Percentiles rank a stretch among this genome's conserved stretches.
Conservation (phyloP, 768 basidiomycete species). For the Suillus decipiens region DNA sequence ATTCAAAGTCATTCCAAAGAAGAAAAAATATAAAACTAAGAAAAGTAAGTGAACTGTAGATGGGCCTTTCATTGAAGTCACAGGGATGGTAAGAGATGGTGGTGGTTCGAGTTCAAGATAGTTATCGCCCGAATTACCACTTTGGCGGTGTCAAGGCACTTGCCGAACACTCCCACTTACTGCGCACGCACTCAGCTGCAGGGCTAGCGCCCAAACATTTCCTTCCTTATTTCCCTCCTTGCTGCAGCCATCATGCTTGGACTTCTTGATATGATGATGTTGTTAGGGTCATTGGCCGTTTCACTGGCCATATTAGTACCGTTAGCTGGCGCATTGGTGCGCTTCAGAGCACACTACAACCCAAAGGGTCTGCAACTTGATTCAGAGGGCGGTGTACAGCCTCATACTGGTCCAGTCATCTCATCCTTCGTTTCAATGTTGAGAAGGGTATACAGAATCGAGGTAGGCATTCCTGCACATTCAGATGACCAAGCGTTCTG, state of each 20-base stretch:
- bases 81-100: conserved; percentile 21
- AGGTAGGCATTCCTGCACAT: conserved; percentile 46
- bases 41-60: not conserved
- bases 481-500: not conserved
- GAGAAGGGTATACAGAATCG: conserved; percentile 65
- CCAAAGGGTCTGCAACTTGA: conserved; percentile 84
- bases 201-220: not conserved
- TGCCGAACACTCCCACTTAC: conserved; percentile 26
- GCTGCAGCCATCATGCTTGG: conserved; percentile 32
- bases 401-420: conserved; percentile 78
- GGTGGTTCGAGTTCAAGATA: conserved; percentile 35
- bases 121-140: conserved; percentile 22
- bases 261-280: conserved; percentile 41
- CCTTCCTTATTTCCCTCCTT: not conserved
- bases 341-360: conserved; percentile 83
- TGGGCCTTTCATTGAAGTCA: not conserved
- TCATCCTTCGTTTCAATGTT: conserved; percentile 77
- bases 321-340: conserved; percentile 67
- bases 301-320: conserved; percentile 62
- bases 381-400: conserved; percentile 70
- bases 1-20: not conserved
- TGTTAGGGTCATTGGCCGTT: conserved; percentile 47
- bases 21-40: not conserved
- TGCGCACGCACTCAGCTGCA: conserved; percentile 3
- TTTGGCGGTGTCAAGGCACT: conserved; percentile 24